phyloP scores from a whole-genome alignment of 441 rosid species.

The Flueggea neowawraea region DNA sequence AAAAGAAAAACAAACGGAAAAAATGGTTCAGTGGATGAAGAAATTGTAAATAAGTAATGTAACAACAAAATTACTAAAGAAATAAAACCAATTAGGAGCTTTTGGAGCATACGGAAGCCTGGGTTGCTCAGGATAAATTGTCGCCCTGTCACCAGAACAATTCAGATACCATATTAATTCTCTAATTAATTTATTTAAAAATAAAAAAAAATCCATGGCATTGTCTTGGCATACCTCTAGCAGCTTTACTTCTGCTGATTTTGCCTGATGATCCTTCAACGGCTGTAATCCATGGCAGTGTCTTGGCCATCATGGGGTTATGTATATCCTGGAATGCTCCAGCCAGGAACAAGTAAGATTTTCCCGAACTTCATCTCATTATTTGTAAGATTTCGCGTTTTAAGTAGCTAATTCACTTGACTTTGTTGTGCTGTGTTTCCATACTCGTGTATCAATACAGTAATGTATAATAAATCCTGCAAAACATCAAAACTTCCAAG shows the following conservation, averaged over 20 bases:
- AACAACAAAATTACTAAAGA: not conserved
- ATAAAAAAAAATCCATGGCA: not conserved
- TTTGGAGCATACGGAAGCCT: constrained; percentile 24
- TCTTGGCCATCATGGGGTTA: constrained; percentile 58
- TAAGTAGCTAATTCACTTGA: too few species aligned
- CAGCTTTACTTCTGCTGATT: constrained; percentile 58
- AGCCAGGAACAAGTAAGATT: constrained; percentile 69
- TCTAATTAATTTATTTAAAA: not conserved
- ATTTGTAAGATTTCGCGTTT: too few species aligned
- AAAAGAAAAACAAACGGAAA: not conserved
- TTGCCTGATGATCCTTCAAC: constrained; percentile 69
- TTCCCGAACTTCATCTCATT: not conserved
- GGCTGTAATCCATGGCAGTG: constrained; percentile 45
- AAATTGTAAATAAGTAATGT: not conserved
- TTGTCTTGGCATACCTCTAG: constrained; percentile 67
- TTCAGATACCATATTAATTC: not conserved
- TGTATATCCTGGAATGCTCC: constrained; percentile 66
- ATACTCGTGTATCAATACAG: too few species aligned
- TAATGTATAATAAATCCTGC: too few species aligned
- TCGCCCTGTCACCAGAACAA: constrained; percentile 24
- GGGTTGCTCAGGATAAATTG: constrained; percentile 24
- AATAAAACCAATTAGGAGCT: not conserved
- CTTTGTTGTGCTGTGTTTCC: too few species aligned
- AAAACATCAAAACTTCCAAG: too few species aligned
- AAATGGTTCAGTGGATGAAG: not conserved